Evolutionary conservation across 2,329 filamentous ascomycete species (phyloP), one percentile per base, ranked within the genome.

Genomic region (Camillea tinctor): DNA sequence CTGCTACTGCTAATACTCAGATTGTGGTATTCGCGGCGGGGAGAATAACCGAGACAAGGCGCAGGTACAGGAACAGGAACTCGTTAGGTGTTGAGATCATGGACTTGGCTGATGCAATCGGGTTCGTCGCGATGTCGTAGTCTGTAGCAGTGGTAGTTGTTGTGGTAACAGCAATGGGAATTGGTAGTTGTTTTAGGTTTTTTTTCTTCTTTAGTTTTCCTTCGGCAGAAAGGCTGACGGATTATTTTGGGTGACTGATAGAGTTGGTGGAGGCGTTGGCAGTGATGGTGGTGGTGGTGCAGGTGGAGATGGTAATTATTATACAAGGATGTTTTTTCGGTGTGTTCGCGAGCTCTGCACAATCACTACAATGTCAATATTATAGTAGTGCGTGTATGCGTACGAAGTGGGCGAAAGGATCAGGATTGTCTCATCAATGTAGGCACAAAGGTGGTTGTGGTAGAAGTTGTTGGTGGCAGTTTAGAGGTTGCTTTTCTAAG

Each of bases 11-110:
- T 57, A 63, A 58, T 52, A 57, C 50, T 55, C 50, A 50, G 54
- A 56, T 9, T 4, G 8, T n/a, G 23, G 20, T 24, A 8, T 23
- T n/a, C 23, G 30, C 24, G 52, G 36, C 24, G 56, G 50, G 55
- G 58, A 52, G 20, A 60, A 44, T 26, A 56, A 54, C 54, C 50
- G 57, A 54, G 58, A 61, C 60, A 52, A 49, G 61, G 63, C 60
- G 67, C 63, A 66, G 56, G 60, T 52, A 60, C 55, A 62, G 53
- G 52, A 61, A 60, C 55, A 62, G 53, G 52, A 61, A 58, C 52
- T 64, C 59, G 65, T 48, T 58, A 59, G 61, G 57, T 60, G 61
- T 64, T 62, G 67, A 62, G 65, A 57, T 71, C 67, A 71, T 71
- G 68, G 66, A 68, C 66, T 58, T 62, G 60, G 58, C 59, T 62